Evolutionary conservation across 495 filamentous ascomycete species (phyloP).

Genomic region (Rusavskia elegans): DNA sequence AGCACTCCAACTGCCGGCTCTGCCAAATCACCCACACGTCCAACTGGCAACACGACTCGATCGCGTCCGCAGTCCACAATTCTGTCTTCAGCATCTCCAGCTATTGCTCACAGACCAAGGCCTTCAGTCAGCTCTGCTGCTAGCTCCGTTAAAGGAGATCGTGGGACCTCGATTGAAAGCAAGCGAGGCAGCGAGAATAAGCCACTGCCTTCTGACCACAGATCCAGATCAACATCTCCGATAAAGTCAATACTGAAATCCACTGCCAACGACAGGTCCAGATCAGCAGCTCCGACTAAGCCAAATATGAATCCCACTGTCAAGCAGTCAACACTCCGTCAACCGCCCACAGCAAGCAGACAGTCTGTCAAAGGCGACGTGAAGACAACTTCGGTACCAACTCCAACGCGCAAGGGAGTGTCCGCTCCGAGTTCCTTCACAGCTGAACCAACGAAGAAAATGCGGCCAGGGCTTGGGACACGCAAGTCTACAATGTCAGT

Average conservation of each 20-base stretch:
- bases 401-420: not conserved
- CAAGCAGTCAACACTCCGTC: not conserved
- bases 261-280: not conserved
- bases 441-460: not conserved
- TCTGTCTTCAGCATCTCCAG: not conserved
- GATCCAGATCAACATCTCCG: not conserved
- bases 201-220: not conserved
- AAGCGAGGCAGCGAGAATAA: not conserved
- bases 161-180: too few species aligned
- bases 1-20: not conserved
- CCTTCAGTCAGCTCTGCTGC: too few species aligned
- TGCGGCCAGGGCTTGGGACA: not conserved
- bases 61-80: not conserved
- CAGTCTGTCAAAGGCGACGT: not conserved
- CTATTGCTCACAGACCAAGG: not conserved
- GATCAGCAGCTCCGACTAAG: not conserved
- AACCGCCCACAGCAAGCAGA: not conserved
- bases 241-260: not conserved
- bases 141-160: too few species aligned
- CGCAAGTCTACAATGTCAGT: conserved; percentile 6
- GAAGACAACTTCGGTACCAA: not conserved
- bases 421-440: not conserved
- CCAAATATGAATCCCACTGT: not conserved
- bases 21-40: not conserved
- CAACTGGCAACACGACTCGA: not conserved